Evolutionary conservation across 2,329 filamentous ascomycete genomes (phyloP).

Genomic region (Colletotrichum chrysophilum): DNA sequence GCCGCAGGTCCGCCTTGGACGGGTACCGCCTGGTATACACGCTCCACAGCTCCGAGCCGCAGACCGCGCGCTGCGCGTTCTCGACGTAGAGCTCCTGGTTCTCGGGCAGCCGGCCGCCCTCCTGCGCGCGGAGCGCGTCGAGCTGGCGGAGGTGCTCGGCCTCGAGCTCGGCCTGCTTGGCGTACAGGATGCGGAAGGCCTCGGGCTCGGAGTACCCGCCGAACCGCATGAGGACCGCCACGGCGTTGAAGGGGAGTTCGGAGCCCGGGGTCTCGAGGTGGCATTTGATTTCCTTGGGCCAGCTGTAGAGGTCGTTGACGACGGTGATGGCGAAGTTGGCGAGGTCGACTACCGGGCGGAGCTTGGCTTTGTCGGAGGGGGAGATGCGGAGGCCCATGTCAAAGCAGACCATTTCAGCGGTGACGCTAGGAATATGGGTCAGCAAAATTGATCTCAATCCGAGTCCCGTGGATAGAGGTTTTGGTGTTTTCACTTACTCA

Average conservation of each 20-base stretch:
- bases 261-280: background rate
- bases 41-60: background rate
- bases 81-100: background rate
- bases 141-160: background rate
- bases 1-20: background rate
- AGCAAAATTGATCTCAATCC: too few species aligned
- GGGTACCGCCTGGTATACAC: background rate
- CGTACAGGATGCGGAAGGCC: background rate
- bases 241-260: background rate
- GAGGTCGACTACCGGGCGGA: background rate
- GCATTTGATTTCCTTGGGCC: background rate
- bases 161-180: background rate
- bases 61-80: background rate
- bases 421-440: background rate
- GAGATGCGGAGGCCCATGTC: background rate
- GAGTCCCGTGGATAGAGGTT: too few species aligned
- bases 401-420: background rate
- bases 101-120: background rate
- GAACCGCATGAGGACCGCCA: background rate
- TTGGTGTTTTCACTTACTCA: too few species aligned
- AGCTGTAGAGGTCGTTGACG: background rate
- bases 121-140: background rate
- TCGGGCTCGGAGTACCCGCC: background rate
- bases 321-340: background rate
- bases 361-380: background rate